These are phyloP conservation scores for Ambrosia hybrid DNA, from an alignment of 140 eudicot genomes.

Conservation along the genomic window DNA sequence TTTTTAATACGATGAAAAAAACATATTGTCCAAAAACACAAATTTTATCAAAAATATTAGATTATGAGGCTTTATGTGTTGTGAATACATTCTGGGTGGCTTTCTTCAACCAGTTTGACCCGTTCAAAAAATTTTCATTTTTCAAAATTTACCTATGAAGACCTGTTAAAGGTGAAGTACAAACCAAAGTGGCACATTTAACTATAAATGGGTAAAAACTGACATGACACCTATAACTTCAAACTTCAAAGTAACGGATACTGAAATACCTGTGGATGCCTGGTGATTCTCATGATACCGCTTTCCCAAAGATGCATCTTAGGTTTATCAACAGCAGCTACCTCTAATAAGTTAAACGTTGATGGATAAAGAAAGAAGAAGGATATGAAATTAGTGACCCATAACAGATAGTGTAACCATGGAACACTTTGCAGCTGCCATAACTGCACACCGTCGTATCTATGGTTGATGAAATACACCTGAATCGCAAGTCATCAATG, in stretches of 20 bases:
- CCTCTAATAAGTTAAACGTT: slow-evolving; percentile 90
- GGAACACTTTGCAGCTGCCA: slow-evolving; percentile 90
- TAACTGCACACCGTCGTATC: slow-evolving; percentile 91
- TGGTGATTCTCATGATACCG: slow-evolving; percentile 97
- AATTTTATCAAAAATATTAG: not conserved
- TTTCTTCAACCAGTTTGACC: not conserved
- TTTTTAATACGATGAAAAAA: not conserved
- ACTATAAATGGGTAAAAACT: not conserved
- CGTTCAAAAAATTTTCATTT: not conserved
- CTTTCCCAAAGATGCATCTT: slow-evolving; percentile 99
- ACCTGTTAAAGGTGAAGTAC: not conserved
- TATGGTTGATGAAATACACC: slow-evolving; percentile 98
- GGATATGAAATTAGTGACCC: slow-evolving; percentile 77
- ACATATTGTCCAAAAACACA: not conserved
- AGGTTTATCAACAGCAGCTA: slow-evolving; percentile 99
- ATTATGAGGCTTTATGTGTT: not conserved
- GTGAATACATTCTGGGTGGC: not conserved
- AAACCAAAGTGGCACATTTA: not conserved
- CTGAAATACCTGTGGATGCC: slow-evolving; percentile 91
- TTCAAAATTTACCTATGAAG: not conserved
- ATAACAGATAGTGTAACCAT: slow-evolving; percentile 66
- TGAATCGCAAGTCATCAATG: slow-evolving; percentile 32
- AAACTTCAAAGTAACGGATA: not conserved
- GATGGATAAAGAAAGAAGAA: slow-evolving; percentile 94
- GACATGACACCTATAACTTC: not conserved